A percentile compares a stretch with the other conserved stretches of the same genome.
phyloP scores from a whole-genome alignment of 1,139 yeast species.

The Saccharomyces pastorianus region DNA sequence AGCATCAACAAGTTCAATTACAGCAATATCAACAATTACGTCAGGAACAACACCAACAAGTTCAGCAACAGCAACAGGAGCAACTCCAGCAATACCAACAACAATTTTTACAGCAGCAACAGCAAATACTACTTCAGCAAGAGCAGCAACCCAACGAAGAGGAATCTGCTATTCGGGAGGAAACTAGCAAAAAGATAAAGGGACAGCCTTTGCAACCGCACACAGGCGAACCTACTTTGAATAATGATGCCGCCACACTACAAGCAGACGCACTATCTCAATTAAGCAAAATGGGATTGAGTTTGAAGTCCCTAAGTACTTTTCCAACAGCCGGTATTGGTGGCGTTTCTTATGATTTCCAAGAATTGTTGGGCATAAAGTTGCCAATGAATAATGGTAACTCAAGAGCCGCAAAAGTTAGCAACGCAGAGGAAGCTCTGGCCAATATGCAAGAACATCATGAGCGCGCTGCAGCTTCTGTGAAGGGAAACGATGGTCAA shows the following conservation, averaged over 20 bases:
- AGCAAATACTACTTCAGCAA: constrained; percentile 6
- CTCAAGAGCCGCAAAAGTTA: constrained; percentile 18
- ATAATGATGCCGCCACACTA: constrained; percentile 4
- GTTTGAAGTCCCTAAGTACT: constrained; percentile 21
- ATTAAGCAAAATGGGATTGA: constrained; percentile 19
- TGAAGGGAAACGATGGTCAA: background rate
- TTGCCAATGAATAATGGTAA: constrained; percentile 9
- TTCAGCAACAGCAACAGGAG: constrained; percentile 15
- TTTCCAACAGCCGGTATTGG: constrained; percentile 32
- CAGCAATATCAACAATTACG: constrained; percentile 19
- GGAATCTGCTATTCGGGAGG: background rate
- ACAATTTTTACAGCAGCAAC: constrained; percentile 2
- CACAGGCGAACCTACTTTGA: background rate
- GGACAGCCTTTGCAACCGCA: background rate
- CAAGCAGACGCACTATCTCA: constrained; percentile 22
- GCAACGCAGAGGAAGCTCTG: constrained; percentile 23
- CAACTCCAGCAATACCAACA: constrained; percentile 4
- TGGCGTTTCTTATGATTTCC: constrained; percentile 31
- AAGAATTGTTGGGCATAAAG: constrained; percentile 28
- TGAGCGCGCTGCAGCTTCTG: constrained; percentile 12
- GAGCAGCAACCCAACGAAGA: constrained; percentile 7
- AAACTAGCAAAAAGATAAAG: background rate
- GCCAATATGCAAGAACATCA: constrained; percentile 28
- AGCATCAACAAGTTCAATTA: constrained; percentile 13
- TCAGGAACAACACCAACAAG: constrained; percentile 22